Evolutionary conservation across 2,329 filamentous ascomycete species (phyloP), one percentile per base, ranked within the genome.

Genomic region (Trichoderma gracile): DNA sequence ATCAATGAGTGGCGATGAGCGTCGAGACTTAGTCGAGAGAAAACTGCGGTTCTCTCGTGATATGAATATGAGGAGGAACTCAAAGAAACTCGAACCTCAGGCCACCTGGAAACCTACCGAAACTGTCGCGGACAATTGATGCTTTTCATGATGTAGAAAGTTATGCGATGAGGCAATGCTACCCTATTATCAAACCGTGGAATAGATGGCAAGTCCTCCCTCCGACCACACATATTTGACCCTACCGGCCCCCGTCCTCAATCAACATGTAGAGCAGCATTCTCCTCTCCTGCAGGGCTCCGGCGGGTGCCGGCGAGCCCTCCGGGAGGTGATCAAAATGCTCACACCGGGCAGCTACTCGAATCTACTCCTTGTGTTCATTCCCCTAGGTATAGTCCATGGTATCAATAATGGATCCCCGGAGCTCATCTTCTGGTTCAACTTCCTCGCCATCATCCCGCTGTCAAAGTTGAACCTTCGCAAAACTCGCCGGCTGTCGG

Each of bases 401-500:
- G 63, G 63, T n/a, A 17, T 60, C n/a, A 49, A 53, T 10, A 53
- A 65, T 43, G 38, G 21, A 25, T 5, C 40, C 14, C 55, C 55
- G 17, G 47, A 49, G 8, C 56, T 54, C 27, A 60, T 59, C 30
- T 65, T 65, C 30, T 65, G 55, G 63, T 54, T 65, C 55, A 65
- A 65, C 1, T 54, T 65, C 17, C 17, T 65, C 0, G 54, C 63
- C 14, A 65, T 65, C 15, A 43, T 65, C 12, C 63, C 55, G 12
- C 63, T 65, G n/a, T 65, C 55, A 33, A 50, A 60, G 27, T 40
- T 65, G 15, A 65, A 59, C 43, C 40, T 52, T 60, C 63, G 63
- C 40, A 65, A 65, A 17, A 21, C 60, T 14, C 55, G 63, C 15
- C 40, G 19, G 17, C 19, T 59, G 27, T 59, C 47, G 10, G 30